Percentiles rank a stretch among this genome's conserved stretches.
Conservation (phyloP, 805 yeast genomes). For the Starmera dryadoides region DNA sequence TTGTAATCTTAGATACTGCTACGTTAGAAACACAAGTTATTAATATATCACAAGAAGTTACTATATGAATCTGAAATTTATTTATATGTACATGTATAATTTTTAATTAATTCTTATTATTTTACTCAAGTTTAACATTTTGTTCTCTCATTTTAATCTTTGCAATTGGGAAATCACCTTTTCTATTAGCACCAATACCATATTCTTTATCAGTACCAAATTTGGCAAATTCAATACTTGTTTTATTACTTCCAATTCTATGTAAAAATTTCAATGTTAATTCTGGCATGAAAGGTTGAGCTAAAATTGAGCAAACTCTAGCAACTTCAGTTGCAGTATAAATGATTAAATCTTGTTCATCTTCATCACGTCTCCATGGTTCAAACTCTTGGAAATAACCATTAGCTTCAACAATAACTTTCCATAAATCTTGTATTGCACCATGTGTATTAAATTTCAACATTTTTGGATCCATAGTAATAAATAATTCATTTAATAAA, state of each 20-base stretch:
- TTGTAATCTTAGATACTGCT: constrained; percentile 53
- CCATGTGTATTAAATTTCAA: constrained; percentile 42
- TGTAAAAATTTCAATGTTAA: constrained; percentile 52
- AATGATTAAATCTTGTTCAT: constrained; percentile 47
- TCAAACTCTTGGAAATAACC: constrained; percentile 56
- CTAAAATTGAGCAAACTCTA: constrained; percentile 57
- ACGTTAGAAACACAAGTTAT: constrained; percentile 51
- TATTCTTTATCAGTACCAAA: constrained; percentile 56
- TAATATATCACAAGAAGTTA: constrained; percentile 8
- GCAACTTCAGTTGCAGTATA: constrained; percentile 63
- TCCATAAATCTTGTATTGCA: constrained; percentile 56
- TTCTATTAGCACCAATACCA: constrained; percentile 48
- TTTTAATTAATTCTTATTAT: neutral
- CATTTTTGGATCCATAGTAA: constrained; percentile 36
- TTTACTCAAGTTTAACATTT: neutral
- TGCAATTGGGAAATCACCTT: constrained; percentile 43
- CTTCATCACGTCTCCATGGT: constrained; percentile 58
- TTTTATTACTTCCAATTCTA: constrained; percentile 45
- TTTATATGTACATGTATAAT: constrained; percentile 5
- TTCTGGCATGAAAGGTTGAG: constrained; percentile 69
- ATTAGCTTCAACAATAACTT: constrained; percentile 52
- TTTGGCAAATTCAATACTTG: constrained; percentile 37
- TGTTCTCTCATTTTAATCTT: constrained; percentile 19
- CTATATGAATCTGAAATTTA: neutral
- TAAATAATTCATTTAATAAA: constrained; percentile 28